Conservation (phyloP, 116 monocot genomes). For the Trichopus zeylanicus region DNA sequence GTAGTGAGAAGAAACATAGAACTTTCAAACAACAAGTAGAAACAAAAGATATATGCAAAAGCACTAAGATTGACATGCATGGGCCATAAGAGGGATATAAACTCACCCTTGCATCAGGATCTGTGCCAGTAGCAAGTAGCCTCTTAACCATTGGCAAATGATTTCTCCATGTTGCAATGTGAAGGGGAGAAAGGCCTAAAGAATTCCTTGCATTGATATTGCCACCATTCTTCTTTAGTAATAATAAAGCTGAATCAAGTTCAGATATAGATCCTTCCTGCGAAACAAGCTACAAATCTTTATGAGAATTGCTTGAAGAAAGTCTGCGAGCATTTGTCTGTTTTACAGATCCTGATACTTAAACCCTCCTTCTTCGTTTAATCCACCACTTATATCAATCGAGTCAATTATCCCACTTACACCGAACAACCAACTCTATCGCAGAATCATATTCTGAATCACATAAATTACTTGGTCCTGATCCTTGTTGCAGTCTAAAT, state of each 20-base stretch:
- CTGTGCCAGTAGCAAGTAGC: constrained; percentile 90
- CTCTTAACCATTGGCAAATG: constrained; percentile 92
- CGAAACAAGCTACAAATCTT: constrained; percentile 63
- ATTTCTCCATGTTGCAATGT: constrained; percentile 97
- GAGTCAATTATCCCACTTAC: not conserved
- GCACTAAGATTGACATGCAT: no score
- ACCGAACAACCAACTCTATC: not conserved
- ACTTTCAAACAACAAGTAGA: no score
- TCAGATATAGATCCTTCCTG: constrained; percentile 72
- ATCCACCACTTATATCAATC: not conserved
- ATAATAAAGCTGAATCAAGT: constrained; percentile 59
- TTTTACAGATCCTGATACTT: constrained; percentile 41
- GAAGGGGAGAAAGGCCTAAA: constrained; percentile 85
- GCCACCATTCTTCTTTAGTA: constrained; percentile 85
- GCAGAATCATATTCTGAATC: not conserved
- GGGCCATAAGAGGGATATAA: no score
- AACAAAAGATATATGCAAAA: no score
- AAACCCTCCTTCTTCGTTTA: constrained; percentile 36
- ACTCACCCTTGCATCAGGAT: constrained; percentile 91
- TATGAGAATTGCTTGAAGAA: constrained; percentile 32
- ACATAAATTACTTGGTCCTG: not conserved
- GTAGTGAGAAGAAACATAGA: no score
- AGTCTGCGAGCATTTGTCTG: constrained; percentile 28
- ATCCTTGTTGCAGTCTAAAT: not conserved
- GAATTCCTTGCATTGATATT: constrained; percentile 73